Evolutionary conservation across 371 early-diverging fungal genomes (phyloP).

Genomic region (Capniomyces stellatus): DNA sequence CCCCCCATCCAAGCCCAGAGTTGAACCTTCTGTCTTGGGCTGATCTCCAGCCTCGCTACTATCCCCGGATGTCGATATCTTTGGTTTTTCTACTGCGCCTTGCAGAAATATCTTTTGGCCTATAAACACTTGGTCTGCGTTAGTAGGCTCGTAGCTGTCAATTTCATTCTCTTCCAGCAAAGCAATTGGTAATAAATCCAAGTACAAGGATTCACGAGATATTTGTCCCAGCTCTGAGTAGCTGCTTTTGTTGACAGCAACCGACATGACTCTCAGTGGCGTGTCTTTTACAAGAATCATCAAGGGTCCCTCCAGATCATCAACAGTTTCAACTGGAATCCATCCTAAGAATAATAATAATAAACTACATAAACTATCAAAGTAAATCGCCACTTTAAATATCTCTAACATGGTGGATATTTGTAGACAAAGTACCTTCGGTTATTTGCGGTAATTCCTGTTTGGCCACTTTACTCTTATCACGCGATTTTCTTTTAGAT

Average conservation of each 20-base stretch:
- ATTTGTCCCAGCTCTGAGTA: conserved; percentile 2
- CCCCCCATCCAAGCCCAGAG: neutral
- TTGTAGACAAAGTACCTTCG: too few species aligned
- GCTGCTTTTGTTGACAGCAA: neutral
- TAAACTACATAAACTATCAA: neutral
- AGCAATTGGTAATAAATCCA: neutral
- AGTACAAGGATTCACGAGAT: neutral
- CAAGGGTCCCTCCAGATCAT: conserved; percentile 4
- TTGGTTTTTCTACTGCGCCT: neutral
- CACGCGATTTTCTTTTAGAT: too few species aligned
- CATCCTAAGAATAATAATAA: conserved; percentile 1
- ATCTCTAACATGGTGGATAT: neutral
- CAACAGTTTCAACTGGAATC: conserved; percentile 3
- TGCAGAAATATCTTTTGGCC: conserved; percentile 1
- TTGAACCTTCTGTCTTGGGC: too few species aligned
- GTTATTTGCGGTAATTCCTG: too few species aligned
- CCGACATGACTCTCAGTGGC: neutral
- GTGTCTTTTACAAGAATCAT: neutral
- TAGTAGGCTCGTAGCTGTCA: conserved; percentile 1
- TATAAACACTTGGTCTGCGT: conserved; percentile 4
- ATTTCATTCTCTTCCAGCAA: neutral
- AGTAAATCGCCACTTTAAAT: neutral
- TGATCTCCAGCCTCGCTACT: too few species aligned
- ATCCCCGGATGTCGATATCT: neutral
- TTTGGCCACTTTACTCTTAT: too few species aligned